These are phyloP conservation scores for Chlorella variabilis DNA, from an alignment of 163 green algal species.

Conservation along the genomic window DNA sequence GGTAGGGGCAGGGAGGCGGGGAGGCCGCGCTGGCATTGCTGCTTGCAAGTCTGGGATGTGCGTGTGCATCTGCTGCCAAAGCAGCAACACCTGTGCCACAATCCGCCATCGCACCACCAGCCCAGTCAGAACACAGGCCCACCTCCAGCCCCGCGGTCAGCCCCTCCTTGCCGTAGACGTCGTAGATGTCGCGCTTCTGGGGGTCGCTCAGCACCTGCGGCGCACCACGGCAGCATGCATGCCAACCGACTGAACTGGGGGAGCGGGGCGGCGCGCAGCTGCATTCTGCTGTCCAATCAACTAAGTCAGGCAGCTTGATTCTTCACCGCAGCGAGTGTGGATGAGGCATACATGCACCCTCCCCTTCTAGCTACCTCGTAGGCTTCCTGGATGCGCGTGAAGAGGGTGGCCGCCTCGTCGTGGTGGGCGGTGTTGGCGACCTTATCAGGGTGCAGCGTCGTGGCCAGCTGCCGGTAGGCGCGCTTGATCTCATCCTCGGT, in stretches of 20 bases:
- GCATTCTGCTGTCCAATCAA: too few species aligned
- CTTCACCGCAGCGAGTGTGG: too few species aligned
- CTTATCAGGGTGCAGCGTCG: slow-evolving; percentile 85
- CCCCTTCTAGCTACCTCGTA: too few species aligned
- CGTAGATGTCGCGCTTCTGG: slow-evolving; percentile 80
- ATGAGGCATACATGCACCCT: too few species aligned
- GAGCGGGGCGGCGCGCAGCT: too few species aligned
- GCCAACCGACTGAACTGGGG: too few species aligned
- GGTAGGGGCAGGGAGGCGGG: not conserved
- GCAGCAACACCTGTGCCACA: too few species aligned
- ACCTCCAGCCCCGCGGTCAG: slow-evolving; percentile 66
- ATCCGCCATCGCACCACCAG: too few species aligned
- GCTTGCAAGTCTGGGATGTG: not conserved
- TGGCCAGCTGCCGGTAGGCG: slow-evolving; percentile 73
- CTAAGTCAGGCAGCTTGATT: too few species aligned
- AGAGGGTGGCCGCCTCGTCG: slow-evolving; percentile 68
- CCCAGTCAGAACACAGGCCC: too few species aligned
- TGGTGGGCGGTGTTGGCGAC: slow-evolving; percentile 59
- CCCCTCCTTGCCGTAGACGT: slow-evolving; percentile 86
- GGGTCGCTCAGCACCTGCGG: slow-evolving; percentile 67
- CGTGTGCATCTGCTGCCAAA: not conserved
- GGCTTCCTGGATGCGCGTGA: slow-evolving; percentile 77
- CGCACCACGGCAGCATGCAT: too few species aligned
- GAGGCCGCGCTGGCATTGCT: too few species aligned
- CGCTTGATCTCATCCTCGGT: slow-evolving; percentile 65